Base-by-base conservation (phyloP, 208 protist genomes). In the Strigomonas oncopelti region DNA sequence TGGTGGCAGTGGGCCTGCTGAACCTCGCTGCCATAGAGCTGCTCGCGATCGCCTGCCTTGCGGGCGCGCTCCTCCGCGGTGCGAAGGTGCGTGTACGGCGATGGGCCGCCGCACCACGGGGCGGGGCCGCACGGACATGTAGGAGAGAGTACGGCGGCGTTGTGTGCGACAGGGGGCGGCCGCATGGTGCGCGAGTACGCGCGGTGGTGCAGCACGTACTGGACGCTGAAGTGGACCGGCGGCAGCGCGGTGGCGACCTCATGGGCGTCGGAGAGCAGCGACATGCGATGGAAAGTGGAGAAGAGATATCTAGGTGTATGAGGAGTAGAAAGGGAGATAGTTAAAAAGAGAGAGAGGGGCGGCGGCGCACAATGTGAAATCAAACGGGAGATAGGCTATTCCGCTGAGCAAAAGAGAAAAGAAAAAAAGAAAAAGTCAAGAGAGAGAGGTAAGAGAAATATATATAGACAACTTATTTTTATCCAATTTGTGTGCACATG, bases 171-270 rank as follows among this genome's bases (percentile, higher is more conserved):
- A 11, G 25, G 22, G 68, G 65, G 53, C 68, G 59, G 34, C 42
- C 13, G 67, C 13, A 59, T 60, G 5, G 60, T 72, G 45, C 67
- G n/a, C 11, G 67, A 72, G 68, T 20, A 53, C 11, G 67, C 64
- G 11, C 28, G 65, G 53, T 75, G 52, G 8, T 67, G 69, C 4
- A 83, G 67, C n/a, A 57, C 52, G 36, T 79, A 79, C 25, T 72
- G 64, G 1, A 78, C 62, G 18, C 74, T 84, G 48, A 84, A 84
- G 46, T 77, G 78, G 36, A 84, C 70, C 4, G 70, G 27, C 24
- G 65, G 62, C 16, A 66, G 25, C 9, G 66, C 34, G 45, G 45
- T 34, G 9, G 18, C 58, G n/a, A 27, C 0, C 18, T 29, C 36
- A 4, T 11, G 20, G 22, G 18, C 1, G 48, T 34, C 1, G 27